A percentile compares a stretch with the other conserved stretches of the same genome.
phyloP scores from a whole-genome alignment of 176 grass and related monocot species.

The Pontederia paniculata region DNA sequence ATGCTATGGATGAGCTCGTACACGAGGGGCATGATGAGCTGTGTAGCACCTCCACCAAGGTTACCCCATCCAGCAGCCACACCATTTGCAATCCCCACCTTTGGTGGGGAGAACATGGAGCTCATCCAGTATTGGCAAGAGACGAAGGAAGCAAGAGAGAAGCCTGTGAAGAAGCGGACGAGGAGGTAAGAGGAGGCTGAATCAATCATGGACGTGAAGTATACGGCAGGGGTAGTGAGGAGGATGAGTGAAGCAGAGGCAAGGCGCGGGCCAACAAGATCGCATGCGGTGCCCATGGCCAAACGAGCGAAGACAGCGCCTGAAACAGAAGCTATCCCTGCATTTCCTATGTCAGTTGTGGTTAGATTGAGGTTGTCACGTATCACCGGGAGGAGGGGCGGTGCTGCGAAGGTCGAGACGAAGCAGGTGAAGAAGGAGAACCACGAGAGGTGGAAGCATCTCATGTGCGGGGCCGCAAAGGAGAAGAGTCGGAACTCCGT shows the following conservation, averaged over 20 bases:
- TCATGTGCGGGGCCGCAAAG: slow-evolving; percentile 69
- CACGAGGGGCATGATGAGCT: slow-evolving; percentile 81
- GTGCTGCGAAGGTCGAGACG: slow-evolving; percentile 75
- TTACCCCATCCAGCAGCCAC: slow-evolving; percentile 87
- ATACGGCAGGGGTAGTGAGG: slow-evolving; percentile 69
- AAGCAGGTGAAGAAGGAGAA: slow-evolving; percentile 99
- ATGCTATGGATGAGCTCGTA: slow-evolving; percentile 49
- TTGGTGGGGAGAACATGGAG: slow-evolving; percentile 78
- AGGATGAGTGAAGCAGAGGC: slow-evolving; percentile 71
- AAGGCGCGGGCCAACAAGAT: slow-evolving; percentile 63
- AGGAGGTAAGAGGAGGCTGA: slow-evolving; percentile 42
- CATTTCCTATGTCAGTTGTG: slow-evolving; percentile 83
- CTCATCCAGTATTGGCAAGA: slow-evolving; percentile 99
- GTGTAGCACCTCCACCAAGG: slow-evolving; percentile 82
- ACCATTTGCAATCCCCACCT: slow-evolving; percentile 81
- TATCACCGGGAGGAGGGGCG: slow-evolving; percentile 76
- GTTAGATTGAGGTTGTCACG: slow-evolving; percentile 66
- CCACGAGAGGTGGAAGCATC: slow-evolving; percentile 83
- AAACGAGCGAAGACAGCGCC: slow-evolving; percentile 81
- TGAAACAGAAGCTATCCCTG: slow-evolving; percentile 81
- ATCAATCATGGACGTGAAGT: slow-evolving; percentile 56
- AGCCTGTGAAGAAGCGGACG: slow-evolving; percentile 83
- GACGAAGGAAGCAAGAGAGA: slow-evolving; percentile 90
- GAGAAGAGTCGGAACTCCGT: slow-evolving; percentile 93
- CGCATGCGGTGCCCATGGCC: slow-evolving; percentile 91